Percentiles rank a stretch among this genome's conserved stretches.
Conservation (phyloP, 2,329 filamentous ascomycete genomes). For the Xenosphaeropsis pyriputrescens region DNA sequence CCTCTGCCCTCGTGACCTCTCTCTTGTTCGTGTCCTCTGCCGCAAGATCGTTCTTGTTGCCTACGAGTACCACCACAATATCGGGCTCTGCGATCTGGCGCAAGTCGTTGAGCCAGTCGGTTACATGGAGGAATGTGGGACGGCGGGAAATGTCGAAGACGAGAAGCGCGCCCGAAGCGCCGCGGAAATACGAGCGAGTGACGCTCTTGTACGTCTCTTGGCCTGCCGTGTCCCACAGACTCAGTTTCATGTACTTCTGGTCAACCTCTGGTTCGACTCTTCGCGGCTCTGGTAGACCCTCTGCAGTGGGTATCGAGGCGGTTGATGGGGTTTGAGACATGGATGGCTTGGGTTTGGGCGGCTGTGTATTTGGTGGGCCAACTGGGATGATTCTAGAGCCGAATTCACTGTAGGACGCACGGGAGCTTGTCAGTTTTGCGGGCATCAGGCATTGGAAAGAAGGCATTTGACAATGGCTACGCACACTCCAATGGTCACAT, state of each 20-base stretch:
- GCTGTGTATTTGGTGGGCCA: constrained; percentile 52
- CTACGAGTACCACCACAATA: constrained; percentile 87
- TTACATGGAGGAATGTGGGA: constrained; percentile 75
- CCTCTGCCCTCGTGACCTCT: constrained; percentile 70
- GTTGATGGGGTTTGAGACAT: constrained; percentile 9
- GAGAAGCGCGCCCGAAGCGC: constrained; percentile 60
- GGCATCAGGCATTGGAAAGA: too few relatives aligned
- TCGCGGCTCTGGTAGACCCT: constrained; percentile 39
- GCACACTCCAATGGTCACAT: constrained; percentile 82
- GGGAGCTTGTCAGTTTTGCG: too few relatives aligned
- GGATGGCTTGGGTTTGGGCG: constrained; percentile 32
- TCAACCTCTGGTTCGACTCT: constrained; percentile 19
- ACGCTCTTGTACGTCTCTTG: constrained; percentile 98
- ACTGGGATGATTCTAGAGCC: constrained; percentile 86
- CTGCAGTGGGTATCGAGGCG: constrained; percentile 12
- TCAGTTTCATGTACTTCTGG: constrained; percentile 81
- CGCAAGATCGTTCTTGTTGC: constrained; percentile 84
- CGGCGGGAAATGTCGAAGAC: constrained; percentile 90
- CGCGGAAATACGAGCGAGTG: constrained; percentile 67
- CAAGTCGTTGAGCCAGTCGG: constrained; percentile 86
- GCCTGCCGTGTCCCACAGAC: constrained; percentile 89
- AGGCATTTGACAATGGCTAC: not conserved
- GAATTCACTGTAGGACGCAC: constrained; percentile 43
- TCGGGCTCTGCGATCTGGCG: constrained; percentile 90
- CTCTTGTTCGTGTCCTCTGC: constrained; percentile 44